A percentile compares a stretch with the other conserved stretches of the same genome.
These are phyloP conservation scores for Phialophora tarda DNA, from an alignment of 2,329 filamentous ascomycete species.

Conservation along the genomic window DNA sequence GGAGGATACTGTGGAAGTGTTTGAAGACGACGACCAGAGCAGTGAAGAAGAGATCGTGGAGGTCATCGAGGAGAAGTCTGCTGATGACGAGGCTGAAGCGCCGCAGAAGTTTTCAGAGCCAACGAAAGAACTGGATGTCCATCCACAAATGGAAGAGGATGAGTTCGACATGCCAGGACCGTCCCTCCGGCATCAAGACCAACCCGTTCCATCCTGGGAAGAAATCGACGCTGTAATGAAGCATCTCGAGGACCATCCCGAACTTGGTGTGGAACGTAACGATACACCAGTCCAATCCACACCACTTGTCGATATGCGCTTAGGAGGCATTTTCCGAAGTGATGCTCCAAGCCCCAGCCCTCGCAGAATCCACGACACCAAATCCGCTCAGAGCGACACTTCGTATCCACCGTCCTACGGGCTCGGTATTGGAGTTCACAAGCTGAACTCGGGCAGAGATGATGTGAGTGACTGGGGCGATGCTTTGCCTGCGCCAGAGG, in stretches of 20 bases:
- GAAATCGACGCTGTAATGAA: constrained; percentile 94
- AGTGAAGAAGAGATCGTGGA: constrained; percentile 24
- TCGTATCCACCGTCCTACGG: constrained; percentile 66
- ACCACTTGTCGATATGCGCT: constrained; percentile 53
- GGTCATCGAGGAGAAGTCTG: constrained; percentile 18
- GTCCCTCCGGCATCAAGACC: constrained; percentile 21
- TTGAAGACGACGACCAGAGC: constrained; percentile 26
- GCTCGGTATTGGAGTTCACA: constrained; percentile 65
- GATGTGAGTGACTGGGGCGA: constrained; percentile 84
- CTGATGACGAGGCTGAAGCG: constrained; percentile 15
- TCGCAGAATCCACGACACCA: constrained; percentile 54
- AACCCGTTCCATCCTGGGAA: constrained; percentile 47
- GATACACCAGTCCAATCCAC: constrained; percentile 51
- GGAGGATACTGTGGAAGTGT: constrained; percentile 29
- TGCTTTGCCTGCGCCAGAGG: constrained; percentile 79
- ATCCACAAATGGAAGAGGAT: constrained; percentile 13
- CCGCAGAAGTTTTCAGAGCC: background rate
- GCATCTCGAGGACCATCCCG: constrained; percentile 76
- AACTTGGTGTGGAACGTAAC: constrained; percentile 73
- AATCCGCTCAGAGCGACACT: constrained; percentile 38
- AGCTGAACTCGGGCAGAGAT: constrained; percentile 62
- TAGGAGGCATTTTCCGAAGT: constrained; percentile 63
- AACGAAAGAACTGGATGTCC: constrained; percentile 7
- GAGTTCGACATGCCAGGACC: constrained; percentile 19
- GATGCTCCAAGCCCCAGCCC: constrained; percentile 77